phyloP scores from a whole-genome alignment of 257 asterid genomes.

The Catharanthus roseus region DNA sequence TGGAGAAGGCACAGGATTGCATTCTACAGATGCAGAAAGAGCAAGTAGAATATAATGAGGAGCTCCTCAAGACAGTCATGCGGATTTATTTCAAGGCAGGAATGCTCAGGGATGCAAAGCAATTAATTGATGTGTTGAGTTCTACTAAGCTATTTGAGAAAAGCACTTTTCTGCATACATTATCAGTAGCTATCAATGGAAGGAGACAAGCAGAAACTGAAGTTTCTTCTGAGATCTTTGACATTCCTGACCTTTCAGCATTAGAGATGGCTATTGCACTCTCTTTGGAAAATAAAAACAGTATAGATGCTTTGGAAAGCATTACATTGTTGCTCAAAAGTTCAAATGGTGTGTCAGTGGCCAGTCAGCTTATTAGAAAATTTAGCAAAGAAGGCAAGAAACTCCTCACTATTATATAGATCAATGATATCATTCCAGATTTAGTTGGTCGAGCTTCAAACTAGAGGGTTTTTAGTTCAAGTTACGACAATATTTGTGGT shows the following conservation, averaged over 20 bases:
- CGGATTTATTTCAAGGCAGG: slow-evolving; percentile 71
- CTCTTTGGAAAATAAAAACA: slow-evolving; percentile 44
- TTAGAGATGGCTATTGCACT: slow-evolving; percentile 57
- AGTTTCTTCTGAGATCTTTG: slow-evolving; percentile 30
- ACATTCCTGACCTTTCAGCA: slow-evolving; percentile 38
- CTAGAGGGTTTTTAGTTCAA: background rate
- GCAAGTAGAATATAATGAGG: slow-evolving; percentile 59
- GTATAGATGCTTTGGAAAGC: slow-evolving; percentile 34
- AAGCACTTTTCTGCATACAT: slow-evolving; percentile 36
- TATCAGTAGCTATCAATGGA: slow-evolving; percentile 40
- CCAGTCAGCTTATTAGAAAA: slow-evolving; percentile 58
- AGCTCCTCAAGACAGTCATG: slow-evolving; percentile 59
- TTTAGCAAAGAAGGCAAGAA: slow-evolving; percentile 58
- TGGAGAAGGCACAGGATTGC: slow-evolving; percentile 62
- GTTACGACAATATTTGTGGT: background rate
- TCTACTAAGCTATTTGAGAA: slow-evolving; percentile 30
- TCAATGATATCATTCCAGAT: background rate
- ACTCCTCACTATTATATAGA: background rate
- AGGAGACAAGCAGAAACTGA: slow-evolving; percentile 26
- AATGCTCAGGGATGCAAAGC: slow-evolving; percentile 56
- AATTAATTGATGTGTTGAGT: slow-evolving; percentile 47
- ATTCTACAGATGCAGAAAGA: slow-evolving; percentile 54
- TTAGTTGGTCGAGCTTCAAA: background rate
- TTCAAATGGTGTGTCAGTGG: slow-evolving; percentile 51
- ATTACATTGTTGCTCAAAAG: slow-evolving; percentile 45